Base-by-base conservation (phyloP, 2,329 filamentous ascomycete species). In the Colletotrichum melonis region DNA sequence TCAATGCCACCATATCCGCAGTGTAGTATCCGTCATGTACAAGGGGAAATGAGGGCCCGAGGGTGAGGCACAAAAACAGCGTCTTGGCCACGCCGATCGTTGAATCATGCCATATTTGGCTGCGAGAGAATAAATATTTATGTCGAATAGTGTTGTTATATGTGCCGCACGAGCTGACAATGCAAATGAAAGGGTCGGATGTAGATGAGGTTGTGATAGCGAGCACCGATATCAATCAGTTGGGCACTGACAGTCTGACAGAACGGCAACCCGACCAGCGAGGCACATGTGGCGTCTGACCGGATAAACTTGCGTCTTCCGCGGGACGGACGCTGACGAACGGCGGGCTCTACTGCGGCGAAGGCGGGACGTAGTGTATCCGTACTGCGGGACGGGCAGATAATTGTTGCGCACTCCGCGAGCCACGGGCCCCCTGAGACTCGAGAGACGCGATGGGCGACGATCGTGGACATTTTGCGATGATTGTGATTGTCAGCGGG, bases 301-400 rank as follows among this genome's bases (percentile, higher is more conserved):
- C 65, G 69, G 66, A 54, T 30, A 69, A 64, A 59, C 24, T 46
- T 63, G 69, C 65, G 59, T 55, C 49, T 55, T 63, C 54, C 66
- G 69, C 66, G 69, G 58, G 5, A 58, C 32, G 32, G 30, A 73
- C 22, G 59, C 46, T 60, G 55, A 57, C 46, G 67, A 60, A 52
- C 59, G 46, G 55, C 70, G 65, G 35, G 66, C 65, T 63, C 42
- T 52, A 35, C 32, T 70, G 66, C 70, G 69, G 67, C 67, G 56
- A 56, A 35, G 67, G 67, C 70, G 16, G 38, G 16, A 42, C 5
- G 38, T 42, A 42, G 38, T 35, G 32, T 35, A 35, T 35, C 32
- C 32, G 32, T 35, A 19, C 16, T 42, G 38, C 38, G 70, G 70
- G 67, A 73, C 69, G 67, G 67, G 46, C 28, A 70, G 69, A 30